Base-by-base conservation (phyloP, 2,329 filamentous ascomycete genomes). In the Macrophomina tecta region DNA sequence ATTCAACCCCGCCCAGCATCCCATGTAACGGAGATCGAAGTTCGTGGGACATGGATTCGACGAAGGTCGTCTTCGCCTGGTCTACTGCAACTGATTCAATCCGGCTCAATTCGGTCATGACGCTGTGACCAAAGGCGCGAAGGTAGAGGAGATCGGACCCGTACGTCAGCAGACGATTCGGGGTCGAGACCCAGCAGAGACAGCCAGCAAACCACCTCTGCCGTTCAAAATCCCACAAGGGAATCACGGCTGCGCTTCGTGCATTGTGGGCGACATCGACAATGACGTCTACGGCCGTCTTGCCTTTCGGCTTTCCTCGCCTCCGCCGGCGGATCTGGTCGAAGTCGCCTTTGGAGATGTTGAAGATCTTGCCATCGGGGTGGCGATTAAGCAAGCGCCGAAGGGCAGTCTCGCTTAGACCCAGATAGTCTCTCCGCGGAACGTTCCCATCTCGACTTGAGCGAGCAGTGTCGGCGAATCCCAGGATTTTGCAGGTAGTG, bases 11-110 rank as follows among this genome's bases (percentile, higher is more conserved):
- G n/a, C 56, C 65, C 8, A 65, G n/a, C 11, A 53, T 65, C 2
- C 52, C 61, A 16, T 53, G 61, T 1, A 65, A 38, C 12, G 46
- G 66, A 5, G 46, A 56, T 7, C 48, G 61, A 9, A 51, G 30
- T 65, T 82, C 80, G 65, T 82, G 80, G 0, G 75, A 78, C 34
- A 82, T 79, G 6, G 78, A 79, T 30, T 76, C 76, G 38, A 82
- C 75, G 64, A 81, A 80, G 14, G 78, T 40, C 0, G 45, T 42
- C 23, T 63, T 63, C 0, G 34, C 60, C n/a, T 32, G 18, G 14
- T 63, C 60, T 6, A 52, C 32, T 4, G 60, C n/a, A 3, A 36
- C 1, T 3, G 60, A 45, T 2, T 63, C 60, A 14, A 63, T 30
- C 5, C 60, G 32, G 12, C 45, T 51, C 1, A 63, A 18, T 8